Percentiles rank a stretch among this genome's conserved stretches.
phyloP scores from a whole-genome alignment of 208 protist genomes.

The Leishmania turanica region DNA sequence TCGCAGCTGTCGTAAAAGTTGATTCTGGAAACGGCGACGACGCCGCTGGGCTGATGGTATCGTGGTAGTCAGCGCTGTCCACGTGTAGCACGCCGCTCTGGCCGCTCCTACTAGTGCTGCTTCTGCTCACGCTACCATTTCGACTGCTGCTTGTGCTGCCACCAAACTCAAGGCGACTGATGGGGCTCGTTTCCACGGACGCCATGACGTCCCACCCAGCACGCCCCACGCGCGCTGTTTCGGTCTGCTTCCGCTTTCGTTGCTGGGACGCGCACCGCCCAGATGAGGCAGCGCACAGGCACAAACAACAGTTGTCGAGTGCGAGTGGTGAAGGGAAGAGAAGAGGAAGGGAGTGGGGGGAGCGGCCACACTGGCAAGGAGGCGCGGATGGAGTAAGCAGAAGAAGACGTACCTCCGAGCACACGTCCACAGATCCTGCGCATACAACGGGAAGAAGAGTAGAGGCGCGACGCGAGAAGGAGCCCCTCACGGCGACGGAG shows the following conservation, averaged over 20 bases:
- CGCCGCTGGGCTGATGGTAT: constrained; percentile 10
- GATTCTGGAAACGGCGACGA: neutral
- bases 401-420: neutral
- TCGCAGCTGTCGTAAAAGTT: neutral
- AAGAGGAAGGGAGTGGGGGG: too few relatives aligned
- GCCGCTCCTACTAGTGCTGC: neutral
- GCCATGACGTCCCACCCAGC: neutral
- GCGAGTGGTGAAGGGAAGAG: neutral
- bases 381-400: neutral
- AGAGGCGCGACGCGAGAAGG: neutral
- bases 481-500: neutral
- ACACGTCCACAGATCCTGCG: neutral
- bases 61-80: constrained; percentile 30
- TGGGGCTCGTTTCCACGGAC: neutral
- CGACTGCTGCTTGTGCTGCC: neutral
- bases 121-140: neutral
- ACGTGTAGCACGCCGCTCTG: constrained; percentile 3
- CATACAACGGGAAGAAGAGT: neutral
- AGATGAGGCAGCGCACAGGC: neutral
- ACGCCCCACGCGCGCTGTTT: neutral
- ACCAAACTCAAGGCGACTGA: neutral
- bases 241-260: neutral
- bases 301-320: neutral
- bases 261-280: neutral
- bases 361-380: neutral